Percentiles rank a stretch among this genome's conserved stretches.
Conservation (phyloP, 2,329 filamentous ascomycete genomes). For the Alternaria incomplexa region DNA sequence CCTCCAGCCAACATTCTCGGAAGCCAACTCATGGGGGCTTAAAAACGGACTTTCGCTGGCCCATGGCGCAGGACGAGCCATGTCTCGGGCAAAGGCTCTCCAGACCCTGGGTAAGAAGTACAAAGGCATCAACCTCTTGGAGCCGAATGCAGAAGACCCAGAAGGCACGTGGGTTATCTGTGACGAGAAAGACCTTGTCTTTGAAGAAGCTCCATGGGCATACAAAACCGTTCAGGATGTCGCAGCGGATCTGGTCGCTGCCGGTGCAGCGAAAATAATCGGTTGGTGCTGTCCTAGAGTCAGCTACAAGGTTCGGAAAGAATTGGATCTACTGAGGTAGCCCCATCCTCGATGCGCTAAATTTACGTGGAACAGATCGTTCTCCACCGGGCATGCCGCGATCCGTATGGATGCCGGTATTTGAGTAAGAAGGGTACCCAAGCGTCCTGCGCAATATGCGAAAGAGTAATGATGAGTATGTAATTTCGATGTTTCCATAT, state of each 20-base stretch:
- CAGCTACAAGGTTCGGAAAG: constrained; percentile 49
- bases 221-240: constrained; percentile 49
- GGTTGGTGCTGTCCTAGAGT: constrained; percentile 45
- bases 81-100: constrained; percentile 47
- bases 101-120: constrained; percentile 42
- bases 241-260: constrained; percentile 41
- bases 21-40: constrained; percentile 32
- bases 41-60: constrained; percentile 46
- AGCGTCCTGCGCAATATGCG: neutral
- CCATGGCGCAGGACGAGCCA: constrained; percentile 47
- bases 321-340: constrained; percentile 13
- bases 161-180: constrained; percentile 49
- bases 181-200: constrained; percentile 47
- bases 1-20: constrained; percentile 40
- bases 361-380: neutral
- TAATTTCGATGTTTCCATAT: neutral
- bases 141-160: constrained; percentile 22
- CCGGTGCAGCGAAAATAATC: constrained; percentile 39
- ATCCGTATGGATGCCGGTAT: neutral
- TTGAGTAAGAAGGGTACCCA: neutral
- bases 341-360: neutral
- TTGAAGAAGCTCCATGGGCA: constrained; percentile 49
- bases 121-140: constrained; percentile 36
- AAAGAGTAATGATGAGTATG: neutral
- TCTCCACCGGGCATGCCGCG: neutral